These are phyloP conservation scores for Antarctomyces pellizariae DNA, from an alignment of 495 filamentous ascomycete species.

Conservation along the genomic window DNA sequence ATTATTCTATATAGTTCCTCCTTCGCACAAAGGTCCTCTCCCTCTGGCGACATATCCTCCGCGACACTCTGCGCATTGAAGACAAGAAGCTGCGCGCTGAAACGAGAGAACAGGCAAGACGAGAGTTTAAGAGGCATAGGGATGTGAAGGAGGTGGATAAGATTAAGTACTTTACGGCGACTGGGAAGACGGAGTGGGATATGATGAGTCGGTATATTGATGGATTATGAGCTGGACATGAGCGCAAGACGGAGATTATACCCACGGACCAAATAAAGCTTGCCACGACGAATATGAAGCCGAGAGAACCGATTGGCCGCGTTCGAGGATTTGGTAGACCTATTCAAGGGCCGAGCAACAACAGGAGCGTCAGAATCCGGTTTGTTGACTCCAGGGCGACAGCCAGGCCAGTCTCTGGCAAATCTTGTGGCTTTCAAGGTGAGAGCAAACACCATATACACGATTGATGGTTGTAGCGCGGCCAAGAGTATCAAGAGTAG, in stretches of 20 bases:
- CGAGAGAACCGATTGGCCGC: too few relatives aligned
- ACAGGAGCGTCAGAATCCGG: too few relatives aligned
- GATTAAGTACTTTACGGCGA: conserved; percentile 31
- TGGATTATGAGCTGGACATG: conserved; percentile 18
- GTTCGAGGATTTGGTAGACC: too few relatives aligned
- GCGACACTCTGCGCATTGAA: conserved; percentile 22
- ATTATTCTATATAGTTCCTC: conserved; percentile 25
- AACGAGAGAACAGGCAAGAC: conserved; percentile 43
- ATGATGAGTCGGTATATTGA: conserved; percentile 33
- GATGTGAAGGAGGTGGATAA: conserved; percentile 46
- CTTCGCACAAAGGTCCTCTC: conserved; percentile 28
- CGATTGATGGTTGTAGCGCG: conserved; percentile 1
- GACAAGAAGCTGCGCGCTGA: conserved; percentile 34
- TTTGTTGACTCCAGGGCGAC: too few relatives aligned
- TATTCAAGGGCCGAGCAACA: too few relatives aligned
- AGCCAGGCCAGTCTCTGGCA: too few relatives aligned
- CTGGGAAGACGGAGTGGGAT: conserved; percentile 35
- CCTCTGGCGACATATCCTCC: conserved; percentile 33
- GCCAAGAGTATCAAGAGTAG: too few relatives aligned
- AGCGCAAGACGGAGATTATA: background rate
- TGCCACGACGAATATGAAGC: too few relatives aligned
- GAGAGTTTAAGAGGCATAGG: conserved; percentile 54
- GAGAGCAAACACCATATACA: too few relatives aligned
- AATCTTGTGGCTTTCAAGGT: too few relatives aligned
- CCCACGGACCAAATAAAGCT: too few relatives aligned